Evolutionary conservation across 2,329 filamentous ascomycete species (phyloP).

Genomic region (Erysiphe neolycopersici): DNA sequence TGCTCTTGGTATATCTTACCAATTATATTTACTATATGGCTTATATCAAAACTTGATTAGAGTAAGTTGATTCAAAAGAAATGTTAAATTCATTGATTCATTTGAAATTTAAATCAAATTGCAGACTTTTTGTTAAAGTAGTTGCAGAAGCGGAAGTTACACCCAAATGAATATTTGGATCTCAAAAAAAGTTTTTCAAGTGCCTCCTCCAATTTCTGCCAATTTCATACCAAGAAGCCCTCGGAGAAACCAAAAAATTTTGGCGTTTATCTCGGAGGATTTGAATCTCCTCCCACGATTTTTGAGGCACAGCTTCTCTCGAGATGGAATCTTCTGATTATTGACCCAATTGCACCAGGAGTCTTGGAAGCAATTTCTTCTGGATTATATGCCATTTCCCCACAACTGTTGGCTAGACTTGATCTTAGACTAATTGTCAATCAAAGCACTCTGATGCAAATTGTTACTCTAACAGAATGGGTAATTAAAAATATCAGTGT

Average conservation of each 20-base stretch:
- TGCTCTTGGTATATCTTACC: slow-evolving; percentile 4
- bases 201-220: slow-evolving; percentile 2
- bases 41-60: not conserved
- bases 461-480: slow-evolving; percentile 5
- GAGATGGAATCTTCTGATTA: slow-evolving; percentile 18
- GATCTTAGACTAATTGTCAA: slow-evolving; percentile 4
- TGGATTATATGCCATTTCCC: slow-evolving; percentile 3
- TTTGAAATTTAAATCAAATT: not conserved
- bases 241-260: slow-evolving; percentile 6
- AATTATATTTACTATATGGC: slow-evolving; percentile 3
- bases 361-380: slow-evolving; percentile 14
- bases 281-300: slow-evolving; percentile 12
- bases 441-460: not conserved
- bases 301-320: slow-evolving; percentile 15
- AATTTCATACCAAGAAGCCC: slow-evolving; percentile 3
- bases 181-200: slow-evolving; percentile 4
- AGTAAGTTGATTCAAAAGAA: not conserved
- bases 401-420: slow-evolving; percentile 7
- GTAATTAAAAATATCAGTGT: slow-evolving; percentile 1
- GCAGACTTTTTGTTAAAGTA: not conserved
- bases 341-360: slow-evolving; percentile 17
- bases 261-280: slow-evolving; percentile 18
- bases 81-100: not conserved
- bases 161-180: slow-evolving; percentile 1
- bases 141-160: slow-evolving; percentile 3